Base-by-base conservation (phyloP, 352 stramenopile species). In the Phytopythium montanum region DNA sequence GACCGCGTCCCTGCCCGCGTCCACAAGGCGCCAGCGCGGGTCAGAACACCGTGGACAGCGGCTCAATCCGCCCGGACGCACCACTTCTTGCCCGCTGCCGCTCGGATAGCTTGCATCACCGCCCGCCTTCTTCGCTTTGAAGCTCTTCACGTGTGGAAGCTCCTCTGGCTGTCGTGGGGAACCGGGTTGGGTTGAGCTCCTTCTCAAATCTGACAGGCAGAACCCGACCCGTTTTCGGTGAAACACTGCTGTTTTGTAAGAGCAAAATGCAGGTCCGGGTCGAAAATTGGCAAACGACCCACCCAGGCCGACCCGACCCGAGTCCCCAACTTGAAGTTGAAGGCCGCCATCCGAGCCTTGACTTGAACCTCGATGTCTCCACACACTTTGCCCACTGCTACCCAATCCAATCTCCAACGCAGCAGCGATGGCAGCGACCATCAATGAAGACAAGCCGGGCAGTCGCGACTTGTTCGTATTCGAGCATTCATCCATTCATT, bases 1-100 rank as follows among this genome's bases (percentile, higher is more conserved):
- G 56, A 97, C 79, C n/a, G 82, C 88, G 61, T 97, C 83, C 75
- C 84, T 94, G 34, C 25, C 33, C 0, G 29, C 25, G 6, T 26
- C 56, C 41, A 49, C 3, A 63, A 25, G 55, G 14, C 23, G n/a
- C 46, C 12, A 50, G 13, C 51, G 7, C 25, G 16, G n/a, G 13
- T 48, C 14, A 36, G 42, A 23, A 25, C n/a, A 14, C 10, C 9
- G n/a, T 28, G 18, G 34, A 23, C 18, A 25, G 7, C 12, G n/a
- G 21, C 23, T 18, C 44, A 3, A 42, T 3, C 5, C n/a, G 28
- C 10, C 44, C 1, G 12, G 56, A 0, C 50, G 36, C 28, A 81
- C 75, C 75, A 84, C 61, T 75, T 81, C 55, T 75, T 79, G 48
- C 61, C 70, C 13, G 74, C 36, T 13, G 77, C 33, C 7, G 51